phyloP scores from a whole-genome alignment of 495 filamentous ascomycete genomes.

The Hypoxylon rickii region DNA sequence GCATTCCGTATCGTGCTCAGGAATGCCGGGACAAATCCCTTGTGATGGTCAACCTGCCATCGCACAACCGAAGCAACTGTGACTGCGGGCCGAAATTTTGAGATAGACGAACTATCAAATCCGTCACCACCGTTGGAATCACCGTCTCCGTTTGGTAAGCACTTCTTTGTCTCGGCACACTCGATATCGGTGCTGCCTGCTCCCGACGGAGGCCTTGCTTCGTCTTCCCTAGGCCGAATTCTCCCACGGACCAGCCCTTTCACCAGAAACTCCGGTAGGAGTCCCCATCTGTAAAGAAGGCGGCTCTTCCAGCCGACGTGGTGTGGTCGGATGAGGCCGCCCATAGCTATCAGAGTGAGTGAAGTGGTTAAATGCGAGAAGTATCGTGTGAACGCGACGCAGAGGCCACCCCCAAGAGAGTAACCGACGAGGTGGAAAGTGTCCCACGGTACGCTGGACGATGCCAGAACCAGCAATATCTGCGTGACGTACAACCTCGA shows the following conservation, averaged over 20 bases:
- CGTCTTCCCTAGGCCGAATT: conserved; percentile 47
- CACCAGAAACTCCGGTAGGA: conserved; percentile 63
- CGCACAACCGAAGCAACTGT: conserved; percentile 47
- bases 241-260: conserved; percentile 58
- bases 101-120: conserved; percentile 50
- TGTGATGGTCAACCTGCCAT: conserved; percentile 59
- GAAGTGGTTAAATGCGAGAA: conserved; percentile 70
- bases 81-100: conserved; percentile 37
- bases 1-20: conserved; percentile 53
- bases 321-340: conserved; percentile 70
- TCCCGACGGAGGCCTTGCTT: conserved; percentile 26
- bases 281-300: conserved; percentile 62
- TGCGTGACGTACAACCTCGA: conserved; percentile 73
- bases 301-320: conserved; percentile 63
- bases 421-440: conserved; percentile 80
- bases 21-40: conserved; percentile 59
- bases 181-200: conserved; percentile 11
- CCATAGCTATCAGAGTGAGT: conserved; percentile 74
- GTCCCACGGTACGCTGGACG: conserved; percentile 71
- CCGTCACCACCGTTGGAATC: conserved; percentile 44
- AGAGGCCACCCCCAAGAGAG: conserved; percentile 81
- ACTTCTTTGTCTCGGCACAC: conserved; percentile 28
- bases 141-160: conserved; percentile 35
- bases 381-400: conserved; percentile 70
- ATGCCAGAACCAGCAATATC: conserved; percentile 71